Evolutionary conservation across 768 basidiomycete genomes (phyloP).

Genomic region (Termitomyces sp.): DNA sequence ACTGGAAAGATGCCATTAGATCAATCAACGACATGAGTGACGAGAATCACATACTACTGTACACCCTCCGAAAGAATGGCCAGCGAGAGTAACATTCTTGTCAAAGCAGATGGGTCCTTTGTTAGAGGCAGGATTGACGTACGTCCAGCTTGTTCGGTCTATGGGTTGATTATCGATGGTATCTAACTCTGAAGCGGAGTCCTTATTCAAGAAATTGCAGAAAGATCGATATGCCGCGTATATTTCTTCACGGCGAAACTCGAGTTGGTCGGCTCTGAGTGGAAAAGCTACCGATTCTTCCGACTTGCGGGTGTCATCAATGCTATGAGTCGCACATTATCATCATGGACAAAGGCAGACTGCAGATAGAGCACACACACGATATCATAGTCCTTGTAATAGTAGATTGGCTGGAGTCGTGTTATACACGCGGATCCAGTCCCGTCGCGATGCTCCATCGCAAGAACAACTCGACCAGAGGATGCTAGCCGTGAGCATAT

Average conservation of each 20-base stretch:
- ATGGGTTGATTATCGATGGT: conserved; percentile 33
- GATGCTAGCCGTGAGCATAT: conserved; percentile 72
- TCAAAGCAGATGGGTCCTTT: conserved; percentile 28
- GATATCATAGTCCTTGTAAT: conserved; percentile 56
- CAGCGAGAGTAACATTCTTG: conserved; percentile 36
- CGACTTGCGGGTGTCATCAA: conserved; percentile 23
- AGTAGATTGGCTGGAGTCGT: conserved; percentile 37
- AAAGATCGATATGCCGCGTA: conserved; percentile 63
- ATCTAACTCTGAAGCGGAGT: conserved; percentile 30
- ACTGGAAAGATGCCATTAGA: conserved; percentile 31
- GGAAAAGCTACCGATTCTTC: conserved; percentile 31
- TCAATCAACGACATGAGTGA: background rate
- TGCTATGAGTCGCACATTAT: conserved; percentile 18
- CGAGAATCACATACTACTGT: conserved; percentile 33
- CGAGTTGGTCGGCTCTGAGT: conserved; percentile 68
- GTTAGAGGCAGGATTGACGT: conserved; percentile 17
- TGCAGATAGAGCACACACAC: conserved; percentile 33
- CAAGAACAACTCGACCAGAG: conserved; percentile 76
- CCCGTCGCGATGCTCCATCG: conserved; percentile 83
- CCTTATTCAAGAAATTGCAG: conserved; percentile 42
- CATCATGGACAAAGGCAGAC: background rate
- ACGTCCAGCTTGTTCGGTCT: conserved; percentile 40
- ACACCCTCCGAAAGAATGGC: conserved; percentile 48
- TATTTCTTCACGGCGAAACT: conserved; percentile 66
- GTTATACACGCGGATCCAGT: conserved; percentile 54